These are phyloP conservation scores for Astraeus odoratus DNA, from an alignment of 768 basidiomycete genomes.

Conservation along the genomic window DNA sequence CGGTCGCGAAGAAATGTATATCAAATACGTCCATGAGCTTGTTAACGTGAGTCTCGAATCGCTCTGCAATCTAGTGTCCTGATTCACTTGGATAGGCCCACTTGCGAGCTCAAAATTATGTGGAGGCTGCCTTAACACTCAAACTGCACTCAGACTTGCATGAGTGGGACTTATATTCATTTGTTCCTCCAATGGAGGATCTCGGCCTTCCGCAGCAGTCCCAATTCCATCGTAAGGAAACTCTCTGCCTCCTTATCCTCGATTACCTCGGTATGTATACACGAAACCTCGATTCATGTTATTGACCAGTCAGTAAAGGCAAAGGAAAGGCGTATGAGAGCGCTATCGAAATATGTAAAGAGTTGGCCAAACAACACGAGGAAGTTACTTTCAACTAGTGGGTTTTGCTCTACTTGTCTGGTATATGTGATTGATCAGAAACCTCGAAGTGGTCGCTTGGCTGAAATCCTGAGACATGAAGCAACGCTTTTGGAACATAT, in stretches of 20 bases:
- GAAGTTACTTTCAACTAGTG: constrained; percentile 90
- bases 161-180: constrained; percentile 78
- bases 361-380: constrained; percentile 82
- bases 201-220: constrained; percentile 87
- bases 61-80: constrained; percentile 4
- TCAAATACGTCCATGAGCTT: constrained; percentile 93
- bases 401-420: constrained; percentile 17
- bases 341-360: constrained; percentile 89
- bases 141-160: constrained; percentile 93
- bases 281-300: constrained; percentile 1
- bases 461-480: constrained; percentile 82
- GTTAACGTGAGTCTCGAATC: constrained; percentile 57
- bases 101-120: constrained; percentile 81
- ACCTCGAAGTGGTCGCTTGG: constrained; percentile 58
- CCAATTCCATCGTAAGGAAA: constrained; percentile 91
- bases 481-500: constrained; percentile 86
- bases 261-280: constrained; percentile 73
- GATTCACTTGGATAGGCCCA: constrained; percentile 54
- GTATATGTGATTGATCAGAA: constrained; percentile 4
- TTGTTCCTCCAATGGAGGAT: constrained; percentile 84
- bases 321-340: constrained; percentile 98
- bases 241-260: constrained; percentile 83
- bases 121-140: constrained; percentile 88
- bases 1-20: constrained; percentile 88
- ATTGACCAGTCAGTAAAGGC: constrained; percentile 37